Conservation (phyloP, 2,329 filamentous ascomycete genomes). For the Verticillium alfalfae region DNA sequence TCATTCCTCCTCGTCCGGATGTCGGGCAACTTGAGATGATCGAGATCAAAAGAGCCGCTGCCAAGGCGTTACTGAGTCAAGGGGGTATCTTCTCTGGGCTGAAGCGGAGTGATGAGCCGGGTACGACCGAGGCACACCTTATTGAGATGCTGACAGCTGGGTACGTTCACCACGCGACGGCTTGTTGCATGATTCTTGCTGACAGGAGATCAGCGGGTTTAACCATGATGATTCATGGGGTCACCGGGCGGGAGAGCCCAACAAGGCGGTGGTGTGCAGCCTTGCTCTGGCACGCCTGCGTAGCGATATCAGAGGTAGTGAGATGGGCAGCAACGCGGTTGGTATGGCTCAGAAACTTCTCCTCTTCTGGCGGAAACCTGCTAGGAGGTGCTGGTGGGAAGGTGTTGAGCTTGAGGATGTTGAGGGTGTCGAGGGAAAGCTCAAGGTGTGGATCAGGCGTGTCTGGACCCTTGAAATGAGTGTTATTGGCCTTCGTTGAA, state of each 20-base stretch:
- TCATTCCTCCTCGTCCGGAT: constrained; percentile 78
- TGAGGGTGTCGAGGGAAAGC: constrained; percentile 81
- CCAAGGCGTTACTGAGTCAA: constrained; percentile 78
- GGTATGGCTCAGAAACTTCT: constrained; percentile 98
- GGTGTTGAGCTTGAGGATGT: constrained; percentile 87
- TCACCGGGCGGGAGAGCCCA: constrained; percentile 93
- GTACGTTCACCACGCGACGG: constrained; percentile 44
- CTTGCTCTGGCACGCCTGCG: constrained; percentile 87
- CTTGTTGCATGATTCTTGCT: constrained; percentile 1
- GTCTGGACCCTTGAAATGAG: constrained; percentile 99
- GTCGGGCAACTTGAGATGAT: constrained; percentile 91
- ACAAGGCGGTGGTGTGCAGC: constrained; percentile 97
- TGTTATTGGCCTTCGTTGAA: constrained; percentile 73
- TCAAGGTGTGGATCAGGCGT: constrained; percentile 97
- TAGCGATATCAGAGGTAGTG: constrained; percentile 82
- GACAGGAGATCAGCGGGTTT: constrained; percentile 64
- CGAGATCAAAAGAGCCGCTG: constrained; percentile 88
- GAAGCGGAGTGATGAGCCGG: constrained; percentile 89
- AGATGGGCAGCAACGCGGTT: constrained; percentile 70
- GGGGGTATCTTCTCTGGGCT: constrained; percentile 94
- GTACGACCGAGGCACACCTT: constrained; percentile 94
- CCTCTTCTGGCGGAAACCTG: constrained; percentile 96
- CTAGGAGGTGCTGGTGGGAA: constrained; percentile 97
- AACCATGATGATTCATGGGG: constrained; percentile 95
- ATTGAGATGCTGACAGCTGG: constrained; percentile 99